Percentiles rank a stretch among this genome's conserved stretches.
Evolutionary conservation across 2,329 filamentous ascomycete species (phyloP).

Genomic region (Cercospora zeae-maydis): DNA sequence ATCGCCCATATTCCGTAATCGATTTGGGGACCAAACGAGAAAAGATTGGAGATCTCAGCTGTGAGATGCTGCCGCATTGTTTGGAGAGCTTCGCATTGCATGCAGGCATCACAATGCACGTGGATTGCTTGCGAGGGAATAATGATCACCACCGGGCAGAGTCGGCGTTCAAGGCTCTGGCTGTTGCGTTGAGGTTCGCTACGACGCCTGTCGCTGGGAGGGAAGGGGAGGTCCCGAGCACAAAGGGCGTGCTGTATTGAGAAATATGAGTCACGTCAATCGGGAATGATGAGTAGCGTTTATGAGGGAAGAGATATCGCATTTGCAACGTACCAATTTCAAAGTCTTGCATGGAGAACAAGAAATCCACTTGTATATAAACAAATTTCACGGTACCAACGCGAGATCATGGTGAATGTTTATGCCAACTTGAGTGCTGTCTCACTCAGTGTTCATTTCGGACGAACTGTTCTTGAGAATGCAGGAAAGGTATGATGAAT

Average conservation of each 20-base stretch:
- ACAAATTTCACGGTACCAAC: background rate
- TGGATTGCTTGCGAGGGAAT: constrained; percentile 82
- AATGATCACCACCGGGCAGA: constrained; percentile 97
- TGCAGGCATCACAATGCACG: constrained; percentile 87
- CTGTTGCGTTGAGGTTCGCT: constrained; percentile 76
- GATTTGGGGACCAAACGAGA: constrained; percentile 83
- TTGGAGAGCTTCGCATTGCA: constrained; percentile 90
- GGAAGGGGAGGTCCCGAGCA: constrained; percentile 91
- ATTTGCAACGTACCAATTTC: background rate
- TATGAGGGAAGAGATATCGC: background rate
- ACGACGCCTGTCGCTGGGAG: constrained; percentile 70
- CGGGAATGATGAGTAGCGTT: background rate
- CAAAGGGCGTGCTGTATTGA: constrained; percentile 76
- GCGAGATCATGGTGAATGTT: background rate
- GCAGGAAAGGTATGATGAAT: background rate
- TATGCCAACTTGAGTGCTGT: no score
- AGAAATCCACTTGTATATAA: background rate
- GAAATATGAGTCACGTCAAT: background rate
- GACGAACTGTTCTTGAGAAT: background rate
- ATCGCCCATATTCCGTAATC: constrained; percentile 80
- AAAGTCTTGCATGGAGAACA: background rate
- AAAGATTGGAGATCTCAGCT: constrained; percentile 88
- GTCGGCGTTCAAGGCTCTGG: constrained; percentile 94
- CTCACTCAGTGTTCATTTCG: no score
- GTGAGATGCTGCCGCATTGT: constrained; percentile 96